phyloP scores from a whole-genome alignment of 345 rosid species.

The Aethionema arabicum region DNA sequence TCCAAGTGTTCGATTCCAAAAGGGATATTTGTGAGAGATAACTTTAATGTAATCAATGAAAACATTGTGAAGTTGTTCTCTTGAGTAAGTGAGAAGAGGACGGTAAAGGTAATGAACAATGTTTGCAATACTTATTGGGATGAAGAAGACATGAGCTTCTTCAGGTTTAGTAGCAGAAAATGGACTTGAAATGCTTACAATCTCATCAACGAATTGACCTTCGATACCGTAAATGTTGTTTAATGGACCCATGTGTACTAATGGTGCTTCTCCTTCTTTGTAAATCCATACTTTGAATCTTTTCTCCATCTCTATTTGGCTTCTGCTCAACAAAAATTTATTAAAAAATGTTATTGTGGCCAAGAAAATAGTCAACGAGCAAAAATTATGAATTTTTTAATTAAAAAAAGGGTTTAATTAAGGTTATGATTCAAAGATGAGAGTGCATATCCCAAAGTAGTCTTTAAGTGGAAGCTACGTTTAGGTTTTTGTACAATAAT shows the following conservation, averaged over 20 bases:
- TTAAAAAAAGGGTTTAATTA: neutral
- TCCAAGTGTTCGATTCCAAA: constrained; percentile 52
- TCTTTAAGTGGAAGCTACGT: too few species aligned
- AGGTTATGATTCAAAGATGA: too few species aligned
- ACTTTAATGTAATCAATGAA: constrained; percentile 41
- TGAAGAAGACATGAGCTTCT: constrained; percentile 47
- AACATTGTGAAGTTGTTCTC: constrained; percentile 34
- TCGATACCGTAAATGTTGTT: constrained; percentile 46
- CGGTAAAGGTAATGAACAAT: constrained; percentile 40
- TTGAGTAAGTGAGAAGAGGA: constrained; percentile 38
- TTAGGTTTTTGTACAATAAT: too few species aligned
- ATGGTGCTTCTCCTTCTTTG: constrained; percentile 48
- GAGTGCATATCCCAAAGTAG: too few species aligned
- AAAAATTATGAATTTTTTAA: too few species aligned
- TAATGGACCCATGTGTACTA: constrained; percentile 47
- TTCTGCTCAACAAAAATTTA: constrained; percentile 34
- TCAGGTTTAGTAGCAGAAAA: constrained; percentile 45
- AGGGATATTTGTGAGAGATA: constrained; percentile 46
- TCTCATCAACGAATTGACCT: constrained; percentile 57
- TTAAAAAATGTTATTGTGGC: neutral
- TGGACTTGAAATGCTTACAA: constrained; percentile 38
- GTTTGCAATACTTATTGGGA: constrained; percentile 46
- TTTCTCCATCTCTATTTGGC: constrained; percentile 56
- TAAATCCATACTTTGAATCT: constrained; percentile 55
- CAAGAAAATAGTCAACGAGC: neutral